Evolutionary conservation across 139 green algal genomes (phyloP).

Genomic region (Closterium sp.): DNA sequence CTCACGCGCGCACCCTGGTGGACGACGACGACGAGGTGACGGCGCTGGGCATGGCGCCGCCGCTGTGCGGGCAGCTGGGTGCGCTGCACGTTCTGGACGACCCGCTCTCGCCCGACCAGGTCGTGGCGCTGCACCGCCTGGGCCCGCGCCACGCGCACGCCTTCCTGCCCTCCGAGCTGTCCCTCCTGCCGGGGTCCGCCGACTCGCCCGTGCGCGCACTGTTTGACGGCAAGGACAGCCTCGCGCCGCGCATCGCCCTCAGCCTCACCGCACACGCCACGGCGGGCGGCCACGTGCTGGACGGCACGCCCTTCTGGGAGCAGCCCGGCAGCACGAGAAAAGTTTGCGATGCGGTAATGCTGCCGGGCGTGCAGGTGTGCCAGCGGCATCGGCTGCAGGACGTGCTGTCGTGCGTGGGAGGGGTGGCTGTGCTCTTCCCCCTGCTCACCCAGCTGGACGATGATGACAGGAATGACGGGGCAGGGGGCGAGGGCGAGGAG

Average conservation of each 20-base stretch:
- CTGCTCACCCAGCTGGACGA: constrained; percentile 38
- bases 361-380: constrained; percentile 24
- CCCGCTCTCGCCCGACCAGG: constrained; percentile 19
- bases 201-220: background rate
- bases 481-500: constrained; percentile 16
- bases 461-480: background rate
- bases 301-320: background rate
- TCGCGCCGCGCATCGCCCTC: constrained; percentile 13
- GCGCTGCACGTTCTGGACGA: constrained; percentile 40
- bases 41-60: constrained; percentile 7
- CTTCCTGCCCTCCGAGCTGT: constrained; percentile 13
- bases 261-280: constrained; percentile 31
- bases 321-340: background rate
- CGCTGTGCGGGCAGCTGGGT: constrained; percentile 36
- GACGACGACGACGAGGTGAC: background rate
- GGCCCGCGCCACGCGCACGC: constrained; percentile 45
- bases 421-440: constrained; percentile 33
- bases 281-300: background rate
- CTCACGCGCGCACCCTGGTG: background rate
- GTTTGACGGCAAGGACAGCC: constrained; percentile 39
- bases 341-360: background rate
- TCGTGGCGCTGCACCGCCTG: constrained; percentile 10
- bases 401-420: constrained; percentile 39
- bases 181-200: background rate
- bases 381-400: constrained; percentile 22